These are phyloP conservation scores for Colletotrichum brevisporum DNA, from an alignment of 2,329 filamentous ascomycete species.

Conservation along the genomic window DNA sequence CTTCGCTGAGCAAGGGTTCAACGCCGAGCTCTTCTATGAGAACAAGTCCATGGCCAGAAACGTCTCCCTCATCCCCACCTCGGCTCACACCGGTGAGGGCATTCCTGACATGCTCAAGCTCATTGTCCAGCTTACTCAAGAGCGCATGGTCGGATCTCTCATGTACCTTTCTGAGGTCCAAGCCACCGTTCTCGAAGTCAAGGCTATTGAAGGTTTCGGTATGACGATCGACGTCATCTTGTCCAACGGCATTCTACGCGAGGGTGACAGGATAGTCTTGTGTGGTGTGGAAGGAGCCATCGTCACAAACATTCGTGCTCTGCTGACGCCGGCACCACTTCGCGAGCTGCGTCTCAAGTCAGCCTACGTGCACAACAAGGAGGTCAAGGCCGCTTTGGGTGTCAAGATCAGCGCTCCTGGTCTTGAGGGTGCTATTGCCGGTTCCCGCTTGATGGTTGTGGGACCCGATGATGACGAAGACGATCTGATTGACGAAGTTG, in stretches of 20 bases:
- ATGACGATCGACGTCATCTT: conserved; percentile 98
- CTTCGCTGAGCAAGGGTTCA: conserved; percentile 97
- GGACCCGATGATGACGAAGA: conserved; percentile 97
- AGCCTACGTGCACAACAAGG: conserved; percentile 98
- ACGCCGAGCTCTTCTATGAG: conserved; percentile 95
- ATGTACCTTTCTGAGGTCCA: conserved; percentile 99
- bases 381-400: conserved; percentile 97
- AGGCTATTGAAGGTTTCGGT: conserved; percentile 98
- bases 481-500: conserved; percentile 95
- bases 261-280: conserved; percentile 94
- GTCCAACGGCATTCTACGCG: conserved; percentile 93
- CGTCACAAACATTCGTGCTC: conserved; percentile 92
- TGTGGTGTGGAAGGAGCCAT: conserved; percentile 98
- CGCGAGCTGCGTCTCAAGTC: conserved; percentile 97
- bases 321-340: conserved; percentile 92
- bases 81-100: conserved; percentile 98
- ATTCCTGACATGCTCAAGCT: conserved; percentile 99
- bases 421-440: conserved; percentile 95
- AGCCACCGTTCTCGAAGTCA: conserved; percentile 97
- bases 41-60: conserved; percentile 97
- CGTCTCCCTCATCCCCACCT: conserved; percentile 97
- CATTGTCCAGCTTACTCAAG: conserved; percentile 90
- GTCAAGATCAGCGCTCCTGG: conserved; percentile 98
- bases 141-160: conserved; percentile 95
- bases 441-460: conserved; percentile 93